phyloP scores from a whole-genome alignment of 305 asterid genomes.

The Solanum hybrid region DNA sequence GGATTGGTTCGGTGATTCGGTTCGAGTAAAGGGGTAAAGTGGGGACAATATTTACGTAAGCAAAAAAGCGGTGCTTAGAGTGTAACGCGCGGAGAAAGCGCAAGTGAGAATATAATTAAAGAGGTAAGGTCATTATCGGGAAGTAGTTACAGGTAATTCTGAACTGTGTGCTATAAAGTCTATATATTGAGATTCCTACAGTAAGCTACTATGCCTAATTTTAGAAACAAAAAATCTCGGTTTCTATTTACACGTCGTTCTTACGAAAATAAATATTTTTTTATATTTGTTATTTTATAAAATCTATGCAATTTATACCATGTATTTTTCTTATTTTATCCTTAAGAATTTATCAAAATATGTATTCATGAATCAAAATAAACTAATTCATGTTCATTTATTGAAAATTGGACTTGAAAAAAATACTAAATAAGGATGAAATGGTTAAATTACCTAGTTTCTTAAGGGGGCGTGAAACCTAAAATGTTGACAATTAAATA shows the following conservation, averaged over 20 bases:
- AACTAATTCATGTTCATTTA: too few species aligned
- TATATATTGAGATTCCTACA: neutral
- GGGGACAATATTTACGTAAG: neutral
- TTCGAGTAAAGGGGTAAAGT: neutral
- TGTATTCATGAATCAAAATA: too few species aligned
- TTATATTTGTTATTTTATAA: too few species aligned
- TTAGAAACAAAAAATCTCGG: neutral
- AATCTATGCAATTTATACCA: too few species aligned
- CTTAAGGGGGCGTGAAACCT: too few species aligned
- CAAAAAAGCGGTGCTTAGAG: neutral
- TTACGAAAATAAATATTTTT: too few species aligned
- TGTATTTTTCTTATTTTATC: too few species aligned
- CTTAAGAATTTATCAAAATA: too few species aligned
- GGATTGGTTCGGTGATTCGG: constrained; percentile 9
- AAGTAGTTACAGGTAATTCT: neutral
- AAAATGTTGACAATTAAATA: neutral
- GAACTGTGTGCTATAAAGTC: neutral
- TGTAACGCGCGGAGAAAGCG: neutral
- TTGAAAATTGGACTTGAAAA: too few species aligned
- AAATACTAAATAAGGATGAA: too few species aligned
- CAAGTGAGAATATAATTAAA: neutral
- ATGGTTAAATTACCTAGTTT: too few species aligned
- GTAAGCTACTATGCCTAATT: neutral
- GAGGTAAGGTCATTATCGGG: neutral
- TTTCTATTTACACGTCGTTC: neutral